Evolutionary conservation across 23 red algal genomes (phyloP), one percentile per base, ranked within the genome.

Genomic region (Chondrus crispus): DNA sequence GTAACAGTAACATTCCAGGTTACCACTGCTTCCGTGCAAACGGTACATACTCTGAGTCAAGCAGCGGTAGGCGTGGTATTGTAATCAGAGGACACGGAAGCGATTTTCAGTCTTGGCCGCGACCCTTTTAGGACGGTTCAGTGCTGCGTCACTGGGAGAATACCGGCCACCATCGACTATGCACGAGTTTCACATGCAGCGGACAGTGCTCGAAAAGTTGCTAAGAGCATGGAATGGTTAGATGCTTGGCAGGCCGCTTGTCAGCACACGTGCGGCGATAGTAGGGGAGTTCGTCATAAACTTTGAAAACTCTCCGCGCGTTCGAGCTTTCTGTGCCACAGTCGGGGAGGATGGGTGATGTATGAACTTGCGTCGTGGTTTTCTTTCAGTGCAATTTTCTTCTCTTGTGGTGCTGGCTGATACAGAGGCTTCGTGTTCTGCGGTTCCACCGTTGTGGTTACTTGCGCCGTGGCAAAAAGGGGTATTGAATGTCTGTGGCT

Each of bases 31-130:
- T 4, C 74, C 52, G 63, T 95, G 94, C 35, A 95, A 62, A 0
- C 94, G 87, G 77, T 95, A 95, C 13, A 95, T 85, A 33, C 86
- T 91, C 35, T 89, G 94, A 10, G 94, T 95, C 51, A 95, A 51
- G 58, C 91, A 87, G 5, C 84, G 84, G 84, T 95, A 95, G 3
- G 94, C 87, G 69, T 95, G 94, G 79, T 95, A 75, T 85, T 82
- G 58, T 91, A 95, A 64, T 95, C 94, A 4, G 94, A 95, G 9
- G 94, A 95, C 26, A 95, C 94, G 79, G 91, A 95, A 29, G 87
- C 94, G 42, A 95, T 87, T 8, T 85, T 88, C 12, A 95, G 74
- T 12, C 94, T 86, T 4, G 78, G n/a, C 40, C 47, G 80, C 20
- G 42, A 69, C 13, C 86, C 64, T 64, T 78, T 68, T 1, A 81